Base-by-base conservation (phyloP, 768 basidiomycete genomes). In the Leucocoprinus leucothites region DNA sequence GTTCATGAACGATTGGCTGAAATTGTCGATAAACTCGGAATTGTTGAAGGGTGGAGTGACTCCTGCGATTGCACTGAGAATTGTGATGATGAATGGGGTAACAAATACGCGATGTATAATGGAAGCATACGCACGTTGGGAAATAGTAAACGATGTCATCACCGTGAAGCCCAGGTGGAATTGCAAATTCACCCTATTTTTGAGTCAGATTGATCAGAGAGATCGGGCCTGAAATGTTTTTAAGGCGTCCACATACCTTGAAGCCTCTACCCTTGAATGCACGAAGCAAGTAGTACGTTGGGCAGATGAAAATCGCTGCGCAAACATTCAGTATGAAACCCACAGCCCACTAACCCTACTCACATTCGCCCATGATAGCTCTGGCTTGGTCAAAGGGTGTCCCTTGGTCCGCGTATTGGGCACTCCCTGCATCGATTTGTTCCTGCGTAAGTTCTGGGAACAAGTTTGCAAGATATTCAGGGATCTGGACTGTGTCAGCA, bases 1-100 rank as follows among this genome's bases (percentile, higher is more conserved):
- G 56, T 71, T 65, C 13, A 73, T 46, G 63, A 76, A 76, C 1
- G 71, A 60, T 49, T 71, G 63, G 0, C 71, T 57, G 57, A 78
- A 77, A 0, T 74, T 67, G 6, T 62, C 67, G 48, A 60, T 60
- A 50, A 77, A 77, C 8, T 62, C 62, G 0, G 70, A 58, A 56
- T 76, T 74, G 41, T 68, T 63, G 57, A 69, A 74, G 3, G 65
- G 49, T 5, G 69, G 71, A 22, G 13, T 2, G 9, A n/a, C 25
- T 11, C 46, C 26, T 21, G 35, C 8, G 31, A 18, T 22, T 19
- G 34, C 19, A 14, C 48, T 49, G 16, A 8, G n/a, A 48, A 48
- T 31, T 34, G 13, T 11, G 38, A 38, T n/a, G 7, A 38, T 38
- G 38, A 38, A 38, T 38, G 38, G 3, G 38, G 5, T 4, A 38